Evolutionary conservation across 2,329 filamentous ascomycete species (phyloP).

Genomic region (Botrytis medusae): DNA sequence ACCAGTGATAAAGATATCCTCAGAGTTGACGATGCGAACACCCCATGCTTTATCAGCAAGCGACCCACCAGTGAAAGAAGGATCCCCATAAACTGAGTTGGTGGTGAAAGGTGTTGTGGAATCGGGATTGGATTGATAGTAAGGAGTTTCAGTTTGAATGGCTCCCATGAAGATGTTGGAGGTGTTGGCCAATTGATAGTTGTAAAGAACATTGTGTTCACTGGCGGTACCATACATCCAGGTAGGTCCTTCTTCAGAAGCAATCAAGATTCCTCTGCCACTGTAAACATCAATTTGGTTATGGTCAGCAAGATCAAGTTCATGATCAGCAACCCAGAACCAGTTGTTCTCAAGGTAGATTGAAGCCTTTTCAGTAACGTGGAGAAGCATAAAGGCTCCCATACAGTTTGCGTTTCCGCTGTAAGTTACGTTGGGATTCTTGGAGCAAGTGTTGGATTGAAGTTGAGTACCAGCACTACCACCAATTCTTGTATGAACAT

Average conservation of each 20-base stretch:
- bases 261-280: constrained; percentile 69
- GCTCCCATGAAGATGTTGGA: constrained; percentile 77
- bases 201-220: constrained; percentile 68
- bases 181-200: constrained; percentile 81
- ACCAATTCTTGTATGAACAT: constrained; percentile 92
- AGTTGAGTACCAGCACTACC: constrained; percentile 82
- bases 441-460: constrained; percentile 72
- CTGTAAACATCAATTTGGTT: constrained; percentile 86
- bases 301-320: constrained; percentile 72
- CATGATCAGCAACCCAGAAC: constrained; percentile 90
- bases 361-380: constrained; percentile 61
- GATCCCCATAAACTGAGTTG: constrained; percentile 61
- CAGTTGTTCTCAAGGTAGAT: constrained; percentile 86
- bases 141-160: constrained; percentile 88
- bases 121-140: constrained; percentile 81
- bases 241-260: constrained; percentile 68
- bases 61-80: constrained; percentile 58
- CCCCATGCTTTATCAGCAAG: constrained; percentile 69
- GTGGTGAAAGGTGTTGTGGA: constrained; percentile 63
- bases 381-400: constrained; percentile 70
- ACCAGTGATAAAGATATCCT: constrained; percentile 67
- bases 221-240: constrained; percentile 81
- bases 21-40: constrained; percentile 66
- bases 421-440: constrained; percentile 66
- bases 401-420: constrained; percentile 65